Conservation (phyloP, 208 protist genomes). For the Eutreptiella sp. region DNA sequence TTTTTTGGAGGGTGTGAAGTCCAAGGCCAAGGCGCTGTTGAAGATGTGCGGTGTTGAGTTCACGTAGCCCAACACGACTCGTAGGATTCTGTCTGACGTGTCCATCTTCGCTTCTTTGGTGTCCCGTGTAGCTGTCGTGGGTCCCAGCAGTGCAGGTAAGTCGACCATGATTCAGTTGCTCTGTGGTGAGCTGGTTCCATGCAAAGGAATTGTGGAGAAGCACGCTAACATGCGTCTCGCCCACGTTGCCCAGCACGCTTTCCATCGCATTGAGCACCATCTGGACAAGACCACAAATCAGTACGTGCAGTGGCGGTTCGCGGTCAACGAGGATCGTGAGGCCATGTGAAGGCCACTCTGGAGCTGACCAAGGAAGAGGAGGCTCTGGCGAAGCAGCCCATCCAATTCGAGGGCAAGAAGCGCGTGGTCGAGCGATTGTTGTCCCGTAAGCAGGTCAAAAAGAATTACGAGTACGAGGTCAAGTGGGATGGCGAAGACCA, state of each 20-base stretch:
- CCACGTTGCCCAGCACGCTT: constrained; percentile 55
- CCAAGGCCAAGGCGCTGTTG: constrained; percentile 52
- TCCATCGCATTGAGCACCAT: constrained; percentile 49
- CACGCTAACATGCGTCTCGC: constrained; percentile 44
- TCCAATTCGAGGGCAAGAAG: constrained; percentile 32
- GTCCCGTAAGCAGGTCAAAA: constrained; percentile 33
- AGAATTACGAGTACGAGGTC: constrained; percentile 46
- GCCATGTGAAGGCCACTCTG: constrained; percentile 40
- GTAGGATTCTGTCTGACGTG: constrained; percentile 36
- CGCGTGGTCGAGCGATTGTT: constrained; percentile 33
- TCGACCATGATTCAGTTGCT: constrained; percentile 55
- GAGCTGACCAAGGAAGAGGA: constrained; percentile 42
- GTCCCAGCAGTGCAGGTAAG: constrained; percentile 52
- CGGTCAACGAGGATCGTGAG: constrained; percentile 43
- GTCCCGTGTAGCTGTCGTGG: constrained; percentile 45
- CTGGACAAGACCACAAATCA: constrained; percentile 48
- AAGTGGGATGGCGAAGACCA: constrained; percentile 31
- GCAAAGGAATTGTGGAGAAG: constrained; percentile 41
- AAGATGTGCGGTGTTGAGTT: constrained; percentile 53
- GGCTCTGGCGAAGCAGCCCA: constrained; percentile 31
- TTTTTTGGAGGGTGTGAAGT: constrained; percentile 48
- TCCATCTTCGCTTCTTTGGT: constrained; percentile 40
- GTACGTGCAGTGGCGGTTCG: constrained; percentile 51
- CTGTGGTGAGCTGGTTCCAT: constrained; percentile 38
- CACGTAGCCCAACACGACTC: constrained; percentile 42